Evolutionary conservation across 257 asterid species (phyloP).

Genomic region (Vinca minor): DNA sequence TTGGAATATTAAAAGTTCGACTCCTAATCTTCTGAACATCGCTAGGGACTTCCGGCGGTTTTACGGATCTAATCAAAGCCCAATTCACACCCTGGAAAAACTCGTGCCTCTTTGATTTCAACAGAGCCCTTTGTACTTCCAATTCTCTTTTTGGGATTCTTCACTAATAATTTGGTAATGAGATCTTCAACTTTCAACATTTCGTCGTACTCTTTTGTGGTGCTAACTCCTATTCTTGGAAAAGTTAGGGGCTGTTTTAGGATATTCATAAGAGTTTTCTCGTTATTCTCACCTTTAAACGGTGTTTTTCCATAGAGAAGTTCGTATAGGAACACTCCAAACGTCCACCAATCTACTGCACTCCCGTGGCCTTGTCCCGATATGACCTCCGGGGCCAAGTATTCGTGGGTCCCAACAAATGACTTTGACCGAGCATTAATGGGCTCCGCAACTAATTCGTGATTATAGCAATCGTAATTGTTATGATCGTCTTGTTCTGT

Average conservation of each 20-base stretch:
- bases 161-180: constrained; percentile 41
- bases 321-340: constrained; percentile 62
- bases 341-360: constrained; percentile 89
- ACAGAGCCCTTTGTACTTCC: constrained; percentile 64
- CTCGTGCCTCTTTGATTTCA: constrained; percentile 57
- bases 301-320: constrained; percentile 58
- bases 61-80: constrained; percentile 54
- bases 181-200: constrained; percentile 48
- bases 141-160: constrained; percentile 53
- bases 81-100: constrained; percentile 70
- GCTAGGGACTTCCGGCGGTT: constrained; percentile 36
- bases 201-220: constrained; percentile 29
- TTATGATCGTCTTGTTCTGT: constrained; percentile 2
- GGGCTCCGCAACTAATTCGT: constrained; percentile 63
- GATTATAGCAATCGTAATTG: background rate
- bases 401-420: constrained; percentile 79
- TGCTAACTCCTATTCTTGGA: constrained; percentile 32
- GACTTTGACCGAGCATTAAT: constrained; percentile 61
- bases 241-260: constrained; percentile 48
- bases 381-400: constrained; percentile 75
- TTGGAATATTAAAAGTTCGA: constrained; percentile 18
- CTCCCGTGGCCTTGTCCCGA: constrained; percentile 85
- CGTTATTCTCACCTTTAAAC: constrained; percentile 61
- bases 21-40: constrained; percentile 20
- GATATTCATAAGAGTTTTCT: constrained; percentile 58